Conservation (phyloP, 805 yeast species). For the Kodamaea fukazawae region DNA sequence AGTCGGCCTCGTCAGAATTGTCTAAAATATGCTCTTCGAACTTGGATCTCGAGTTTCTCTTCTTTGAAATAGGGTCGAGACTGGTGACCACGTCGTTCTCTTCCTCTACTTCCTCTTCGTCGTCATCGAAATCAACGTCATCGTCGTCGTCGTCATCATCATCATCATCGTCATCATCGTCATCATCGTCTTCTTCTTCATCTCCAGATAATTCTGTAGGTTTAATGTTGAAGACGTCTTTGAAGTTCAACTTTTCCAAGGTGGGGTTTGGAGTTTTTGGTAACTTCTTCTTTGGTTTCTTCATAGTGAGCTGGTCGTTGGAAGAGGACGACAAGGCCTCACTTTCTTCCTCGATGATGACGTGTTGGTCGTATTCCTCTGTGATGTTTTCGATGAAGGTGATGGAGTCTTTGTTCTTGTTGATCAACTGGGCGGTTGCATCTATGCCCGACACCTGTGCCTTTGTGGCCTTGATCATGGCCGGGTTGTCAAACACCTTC, state of each 20-base stretch:
- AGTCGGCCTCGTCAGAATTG: constrained; percentile 11
- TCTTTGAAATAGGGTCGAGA: constrained; percentile 7
- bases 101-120: constrained; percentile 4
- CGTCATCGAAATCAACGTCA: constrained; percentile 2
- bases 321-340: constrained; percentile 12
- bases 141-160: constrained; percentile 15
- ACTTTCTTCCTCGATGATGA: constrained; percentile 8
- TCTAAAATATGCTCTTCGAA: constrained; percentile 4
- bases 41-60: constrained; percentile 7
- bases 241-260: constrained; percentile 30
- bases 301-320: constrained; percentile 7
- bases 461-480: constrained; percentile 27
- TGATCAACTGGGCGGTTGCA: constrained; percentile 9
- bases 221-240: constrained; percentile 23
- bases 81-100: constrained; percentile 14
- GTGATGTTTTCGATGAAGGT: constrained; percentile 24
- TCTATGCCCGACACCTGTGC: constrained; percentile 11
- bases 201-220: constrained; percentile 5
- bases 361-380: constrained; percentile 25
- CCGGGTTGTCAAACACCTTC: constrained; percentile 43
- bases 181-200: constrained; percentile 6
- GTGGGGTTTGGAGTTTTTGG: constrained; percentile 43
- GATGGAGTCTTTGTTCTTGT: constrained; percentile 2
- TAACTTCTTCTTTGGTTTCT: constrained; percentile 15
- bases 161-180: constrained; percentile 9